Base-by-base conservation (phyloP, 441 rosid genomes). In the Capsella rubella region DNA sequence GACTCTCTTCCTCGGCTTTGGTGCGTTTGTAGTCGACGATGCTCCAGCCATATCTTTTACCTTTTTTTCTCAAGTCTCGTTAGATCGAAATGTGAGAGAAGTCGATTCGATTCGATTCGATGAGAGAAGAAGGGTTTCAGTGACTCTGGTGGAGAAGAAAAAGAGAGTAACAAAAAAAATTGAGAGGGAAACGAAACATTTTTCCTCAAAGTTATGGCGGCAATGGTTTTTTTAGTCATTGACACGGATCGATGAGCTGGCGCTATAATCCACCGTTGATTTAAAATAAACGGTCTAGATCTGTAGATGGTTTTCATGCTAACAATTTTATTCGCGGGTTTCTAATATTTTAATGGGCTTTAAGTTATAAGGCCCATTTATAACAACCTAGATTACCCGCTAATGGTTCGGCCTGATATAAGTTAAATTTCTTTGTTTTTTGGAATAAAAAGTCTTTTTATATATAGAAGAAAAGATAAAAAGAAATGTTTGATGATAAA, bases 1-100 rank as follows among this genome's bases (percentile, higher is more conserved):
- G 1, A 87, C 97, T 68, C 98, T 84, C 85, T 90, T 95, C 87
- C 93, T 84, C 32, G 82, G 75, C 72, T 86, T 86, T 2, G 89
- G 79, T n/a, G 86, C 77, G 34, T 78, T 86, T 21, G 87, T 13
- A 27, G 76, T 86, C 12, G 82, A 49, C 27, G 90, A 82, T 60
- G 82, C 82, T 1, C 86, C 82, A 1, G 80, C 82, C 89, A 84
- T 86, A 37, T 39, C 35, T 21, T 21, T 52, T 32, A 31, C 28
- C 25, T 21, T 21, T 21, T 67, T 27, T 18, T 7, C 46, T 65
- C n/a, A 21, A 8, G 51, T 72, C 8, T 13, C 35, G 16, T 5
- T 28, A 29, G 18, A 31, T 49, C 39, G 25, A n/a, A 28, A 11
- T 40, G 2, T 14, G 10, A 5, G 52, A 58, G 45, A 40, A 40